Evolutionary conservation across 805 yeast species (phyloP), one percentile per base, ranked within the genome.

Genomic region (Lipomyces orientalis): DNA sequence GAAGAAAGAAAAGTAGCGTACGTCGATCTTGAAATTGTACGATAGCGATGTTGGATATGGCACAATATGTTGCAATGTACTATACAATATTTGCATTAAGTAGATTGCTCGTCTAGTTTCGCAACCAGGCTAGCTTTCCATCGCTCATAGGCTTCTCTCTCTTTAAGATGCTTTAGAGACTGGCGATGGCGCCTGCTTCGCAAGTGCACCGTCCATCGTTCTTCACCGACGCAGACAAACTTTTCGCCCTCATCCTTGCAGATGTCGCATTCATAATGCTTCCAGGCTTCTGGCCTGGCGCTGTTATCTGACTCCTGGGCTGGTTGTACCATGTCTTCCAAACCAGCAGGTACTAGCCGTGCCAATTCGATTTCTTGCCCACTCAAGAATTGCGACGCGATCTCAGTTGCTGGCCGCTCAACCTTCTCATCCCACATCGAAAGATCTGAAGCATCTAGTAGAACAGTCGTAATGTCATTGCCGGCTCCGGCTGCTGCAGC

Each of bases 381-480:
- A 0, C 70, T 39, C 1, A 85, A 65, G 73, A 86, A 86, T 5
- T 75, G 73, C 52, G 31, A 55, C 49, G 88, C 79, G 0, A 92
- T 86, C 0, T 61, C 59, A 0, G 81, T 67, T 0, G 97, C 97
- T 60, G 90, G 79, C 1, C 78, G 76, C 6, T 78, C 78, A 0
- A 92, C 97, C 4, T 78, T 77, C 1, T 75, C 71, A 3, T 80
- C 70, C 97, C 98, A 95, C 1, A 77, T 54, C 0, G 69, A 35
- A 60, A 94, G 77, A 76, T 92, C 89, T 0, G 95, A 86, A 0
- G 98, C 94, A 79, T 95, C 90, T 4, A 93, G 77, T 0, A 92
- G 74, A 68, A 85, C 90, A 5, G 91, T 75, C 52, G 85, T 83
- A 60, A 87, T 81, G 39, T 83, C 76, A 1, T 58, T 57, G 75